Evolutionary conservation across 73 alveolate genomes (phyloP).

Genomic region (Durusdinium trenchii): DNA sequence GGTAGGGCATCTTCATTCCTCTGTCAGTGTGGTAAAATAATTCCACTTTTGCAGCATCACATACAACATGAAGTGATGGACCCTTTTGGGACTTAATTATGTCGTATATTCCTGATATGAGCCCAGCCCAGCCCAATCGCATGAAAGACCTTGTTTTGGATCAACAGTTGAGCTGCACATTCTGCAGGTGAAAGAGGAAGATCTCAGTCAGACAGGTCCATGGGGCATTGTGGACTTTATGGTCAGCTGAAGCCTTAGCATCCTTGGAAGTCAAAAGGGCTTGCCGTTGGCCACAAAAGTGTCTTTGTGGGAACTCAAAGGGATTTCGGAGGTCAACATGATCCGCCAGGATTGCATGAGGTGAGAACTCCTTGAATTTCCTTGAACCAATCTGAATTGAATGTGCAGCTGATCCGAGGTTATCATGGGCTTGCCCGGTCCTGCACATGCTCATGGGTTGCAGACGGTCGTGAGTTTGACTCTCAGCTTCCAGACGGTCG

Average conservation of each 20-base stretch:
- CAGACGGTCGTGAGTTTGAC: slow-evolving; percentile 84
- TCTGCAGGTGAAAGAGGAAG: slow-evolving; percentile 25
- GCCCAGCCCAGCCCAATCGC: too few relatives aligned
- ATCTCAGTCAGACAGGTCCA: slow-evolving; percentile 1
- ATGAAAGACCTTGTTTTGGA: too few relatives aligned
- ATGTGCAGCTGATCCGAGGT: not conserved
- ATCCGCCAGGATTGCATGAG: not conserved
- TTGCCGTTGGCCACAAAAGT: too few relatives aligned
- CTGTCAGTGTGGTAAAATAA: too few relatives aligned
- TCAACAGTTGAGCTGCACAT: too few relatives aligned
- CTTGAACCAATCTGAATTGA: not conserved
- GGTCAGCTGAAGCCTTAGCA: slow-evolving; percentile 12
- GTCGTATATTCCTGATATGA: too few relatives aligned
- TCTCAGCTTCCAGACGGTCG: too few relatives aligned
- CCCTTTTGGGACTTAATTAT: too few relatives aligned
- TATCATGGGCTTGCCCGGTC: slow-evolving; percentile 93
- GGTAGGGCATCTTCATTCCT: too few relatives aligned
- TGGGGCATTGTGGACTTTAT: slow-evolving; percentile 89
- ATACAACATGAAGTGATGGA: too few relatives aligned
- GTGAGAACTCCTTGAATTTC: not conserved
- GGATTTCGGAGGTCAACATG: not conserved
- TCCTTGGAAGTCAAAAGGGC: not conserved
- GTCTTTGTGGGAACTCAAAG: not conserved
- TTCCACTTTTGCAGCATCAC: too few relatives aligned
- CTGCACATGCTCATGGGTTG: slow-evolving; percentile 69